Evolutionary conservation across 768 basidiomycete species (phyloP).

Genomic region (Udeniomyces megalosporus): DNA sequence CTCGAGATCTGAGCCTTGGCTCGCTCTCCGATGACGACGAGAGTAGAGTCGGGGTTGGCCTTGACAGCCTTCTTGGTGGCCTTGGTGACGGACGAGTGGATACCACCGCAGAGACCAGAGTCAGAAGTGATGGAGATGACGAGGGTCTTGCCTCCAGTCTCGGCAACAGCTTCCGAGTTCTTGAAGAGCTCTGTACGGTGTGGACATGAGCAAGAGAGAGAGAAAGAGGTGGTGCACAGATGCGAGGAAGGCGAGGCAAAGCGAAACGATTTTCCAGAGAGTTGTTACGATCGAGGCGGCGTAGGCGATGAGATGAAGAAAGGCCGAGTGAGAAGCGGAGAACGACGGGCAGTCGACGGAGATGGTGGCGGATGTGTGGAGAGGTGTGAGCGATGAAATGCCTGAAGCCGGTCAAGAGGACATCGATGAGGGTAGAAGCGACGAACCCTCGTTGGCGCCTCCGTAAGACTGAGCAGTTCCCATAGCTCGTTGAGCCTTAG

Average conservation of each 20-base stretch:
- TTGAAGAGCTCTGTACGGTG: constrained; percentile 85
- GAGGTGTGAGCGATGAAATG: too few species aligned
- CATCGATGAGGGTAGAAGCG: not conserved
- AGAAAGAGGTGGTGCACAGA: not conserved
- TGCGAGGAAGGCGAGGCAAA: too few species aligned
- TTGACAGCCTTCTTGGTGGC: constrained; percentile 57
- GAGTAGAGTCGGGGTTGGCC: constrained; percentile 38
- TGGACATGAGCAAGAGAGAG: not conserved
- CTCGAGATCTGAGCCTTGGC: constrained; percentile 80
- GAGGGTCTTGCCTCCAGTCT: constrained; percentile 53
- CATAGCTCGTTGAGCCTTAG: constrained; percentile 91
- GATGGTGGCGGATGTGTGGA: too few species aligned
- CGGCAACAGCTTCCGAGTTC: constrained; percentile 37
- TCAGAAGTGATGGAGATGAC: constrained; percentile 92
- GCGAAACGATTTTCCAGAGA: too few species aligned
- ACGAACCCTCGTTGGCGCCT: constrained; percentile 69
- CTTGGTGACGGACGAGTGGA: constrained; percentile 92
- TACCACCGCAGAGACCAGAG: constrained; percentile 98
- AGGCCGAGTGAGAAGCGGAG: not conserved
- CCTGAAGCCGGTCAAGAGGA: not conserved
- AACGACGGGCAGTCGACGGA: not conserved
- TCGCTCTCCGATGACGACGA: constrained; percentile 94
- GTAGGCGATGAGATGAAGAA: not conserved
- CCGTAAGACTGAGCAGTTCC: constrained; percentile 81
- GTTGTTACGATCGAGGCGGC: too few species aligned